These are phyloP conservation scores for Arabidopsis lyrata DNA, from an alignment of 441 rosid species.

Conservation along the genomic window DNA sequence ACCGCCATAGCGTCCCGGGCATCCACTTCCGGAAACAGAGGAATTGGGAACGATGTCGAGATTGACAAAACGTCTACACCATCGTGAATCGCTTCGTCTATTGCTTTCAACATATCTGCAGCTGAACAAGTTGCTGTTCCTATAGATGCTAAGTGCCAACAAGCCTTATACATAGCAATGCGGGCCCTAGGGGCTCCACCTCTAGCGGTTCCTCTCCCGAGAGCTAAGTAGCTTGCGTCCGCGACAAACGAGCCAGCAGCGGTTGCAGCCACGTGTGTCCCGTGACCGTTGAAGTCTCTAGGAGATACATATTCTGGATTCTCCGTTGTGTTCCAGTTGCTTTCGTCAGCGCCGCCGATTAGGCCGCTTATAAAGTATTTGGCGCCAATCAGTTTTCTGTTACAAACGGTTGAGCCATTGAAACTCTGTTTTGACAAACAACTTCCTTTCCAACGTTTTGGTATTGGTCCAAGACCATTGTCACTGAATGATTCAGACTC, in stretches of 20 bases:
- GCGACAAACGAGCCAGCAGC: conserved; percentile 59
- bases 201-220: conserved; percentile 54
- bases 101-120: conserved; percentile 66
- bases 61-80: conserved; percentile 48
- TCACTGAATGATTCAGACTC: conserved; percentile 63
- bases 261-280: conserved; percentile 62
- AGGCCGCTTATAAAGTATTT: conserved; percentile 48
- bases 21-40: conserved; percentile 44
- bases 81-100: conserved; percentile 58
- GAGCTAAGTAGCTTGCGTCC: conserved; percentile 53
- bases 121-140: conserved; percentile 50
- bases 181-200: conserved; percentile 70
- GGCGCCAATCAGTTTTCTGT: conserved; percentile 49
- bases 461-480: conserved; percentile 60
- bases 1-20: conserved; percentile 3
- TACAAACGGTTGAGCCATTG: conserved; percentile 40
- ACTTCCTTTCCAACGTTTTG: conserved; percentile 64
- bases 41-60: conserved; percentile 33
- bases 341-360: neutral
- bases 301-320: conserved; percentile 56
- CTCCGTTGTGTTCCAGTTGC: conserved; percentile 16
- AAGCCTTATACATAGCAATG: conserved; percentile 69
- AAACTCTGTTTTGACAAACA: conserved; percentile 46
- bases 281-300: conserved; percentile 66
- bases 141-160: conserved; percentile 56